Conservation (phyloP, 139 green algal genomes). For the Desmodesmus armatus region DNA sequence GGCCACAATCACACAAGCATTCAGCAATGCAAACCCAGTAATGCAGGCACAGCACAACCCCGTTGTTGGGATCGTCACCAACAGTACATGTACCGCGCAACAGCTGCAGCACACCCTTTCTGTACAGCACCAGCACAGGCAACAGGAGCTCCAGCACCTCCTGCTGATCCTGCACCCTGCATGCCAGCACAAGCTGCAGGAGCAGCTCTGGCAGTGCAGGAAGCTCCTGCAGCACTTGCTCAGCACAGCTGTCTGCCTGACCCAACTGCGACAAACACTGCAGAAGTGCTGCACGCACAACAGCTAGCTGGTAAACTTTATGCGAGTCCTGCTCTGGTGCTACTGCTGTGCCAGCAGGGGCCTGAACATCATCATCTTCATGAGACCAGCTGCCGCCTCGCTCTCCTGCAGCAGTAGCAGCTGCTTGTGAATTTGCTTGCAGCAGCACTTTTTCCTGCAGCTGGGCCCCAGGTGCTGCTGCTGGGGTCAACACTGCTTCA, state of each 20-base stretch:
- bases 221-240: background rate
- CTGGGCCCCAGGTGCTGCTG: background rate
- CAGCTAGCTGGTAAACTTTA: background rate
- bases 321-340: background rate
- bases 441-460: background rate
- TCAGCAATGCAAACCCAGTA: background rate
- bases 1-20: background rate
- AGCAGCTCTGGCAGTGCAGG: background rate
- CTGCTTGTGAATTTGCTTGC: background rate
- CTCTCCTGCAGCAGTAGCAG: background rate
- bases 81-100: background rate
- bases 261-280: background rate
- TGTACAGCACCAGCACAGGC: slow-evolving; percentile 19
- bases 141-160: slow-evolving; percentile 12
- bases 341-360: background rate
- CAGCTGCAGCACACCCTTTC: background rate
- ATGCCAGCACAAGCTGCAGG: background rate
- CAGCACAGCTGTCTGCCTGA: background rate
- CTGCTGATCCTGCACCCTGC: background rate
- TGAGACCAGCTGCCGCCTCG: background rate
- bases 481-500: background rate
- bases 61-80: background rate
- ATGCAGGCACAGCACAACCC: background rate
- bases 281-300: background rate
- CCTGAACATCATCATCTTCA: background rate